Base-by-base conservation (phyloP, 2,329 filamentous ascomycete species). In the Cryphonectria nitschkei region DNA sequence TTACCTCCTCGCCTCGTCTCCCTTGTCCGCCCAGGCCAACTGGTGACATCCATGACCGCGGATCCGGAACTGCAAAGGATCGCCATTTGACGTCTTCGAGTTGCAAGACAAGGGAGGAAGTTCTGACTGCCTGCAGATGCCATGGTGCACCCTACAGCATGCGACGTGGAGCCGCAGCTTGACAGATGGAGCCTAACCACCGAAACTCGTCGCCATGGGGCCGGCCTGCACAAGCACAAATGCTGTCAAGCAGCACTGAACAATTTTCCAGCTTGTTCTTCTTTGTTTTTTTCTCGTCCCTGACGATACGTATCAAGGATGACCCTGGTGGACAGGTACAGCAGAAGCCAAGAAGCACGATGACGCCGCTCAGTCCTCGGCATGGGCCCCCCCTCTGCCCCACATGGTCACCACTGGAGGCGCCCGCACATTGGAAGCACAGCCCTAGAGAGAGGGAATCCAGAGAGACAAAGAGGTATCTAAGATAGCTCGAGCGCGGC, bases 21-120 rank as follows among this genome's bases (percentile, higher is more conserved):
- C 54, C 29, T 19, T 32, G 13, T 19, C 16, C 54, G 5, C 34
- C 32, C 58, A 39, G 34, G 58, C 34, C 26, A 19, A 39, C 58
- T 19, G 34, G 32, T 39, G 58, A 39, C 22, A 39, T 39, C 58
- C 58, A 61, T 34, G 34, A 39, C 58, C 58, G 58, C 58, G 58
- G 58, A 61, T 61, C 32, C 34, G 58, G 58, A 39, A 61, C 32
- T n/a, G 58, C 46, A n/a, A 61, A n/a, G 58, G 58, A 61, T 39
- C 58, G 58, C 22, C 58, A 61, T 7, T 34, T 58, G 54, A 58
- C 26, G 26, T 58, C 54, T 32, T 29, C 58, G 58, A n/a, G 58
- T 39, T 61, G 54, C 54, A 9, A 58, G 26, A 58, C 54, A 58
- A 61, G 34, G 32, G 58, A 61, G 32, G 29, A 61, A 34, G 22